Evolutionary conservation across 345 rosid genomes (phyloP).

Genomic region (Moringa oleifera): DNA sequence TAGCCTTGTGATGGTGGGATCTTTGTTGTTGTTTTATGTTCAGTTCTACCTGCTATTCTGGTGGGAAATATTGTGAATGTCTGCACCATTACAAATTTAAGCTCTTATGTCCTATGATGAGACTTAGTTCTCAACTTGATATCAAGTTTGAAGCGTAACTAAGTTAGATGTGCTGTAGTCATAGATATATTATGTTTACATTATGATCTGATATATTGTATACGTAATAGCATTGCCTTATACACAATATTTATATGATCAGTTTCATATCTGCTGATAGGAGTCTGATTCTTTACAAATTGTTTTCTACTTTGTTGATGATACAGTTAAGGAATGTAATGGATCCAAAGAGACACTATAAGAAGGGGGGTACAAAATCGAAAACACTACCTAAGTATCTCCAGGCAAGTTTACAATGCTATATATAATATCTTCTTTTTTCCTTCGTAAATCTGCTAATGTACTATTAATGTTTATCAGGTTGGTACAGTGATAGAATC

Average conservation of each 20-base stretch:
- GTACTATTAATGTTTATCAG: too few relatives aligned
- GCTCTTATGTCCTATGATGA: too few relatives aligned
- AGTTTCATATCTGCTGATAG: not conserved
- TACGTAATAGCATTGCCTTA: not conserved
- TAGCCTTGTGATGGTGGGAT: not conserved
- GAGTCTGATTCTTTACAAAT: not conserved
- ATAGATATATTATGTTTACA: too few relatives aligned
- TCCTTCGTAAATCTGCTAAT: slow-evolving; percentile 4
- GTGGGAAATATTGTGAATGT: too few relatives aligned
- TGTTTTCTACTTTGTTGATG: slow-evolving; percentile 5
- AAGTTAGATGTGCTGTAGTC: too few relatives aligned
- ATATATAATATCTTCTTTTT: not conserved
- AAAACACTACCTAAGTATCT: slow-evolving; percentile 70
- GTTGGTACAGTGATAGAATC: slow-evolving; percentile 82
- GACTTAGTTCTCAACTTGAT: too few relatives aligned
- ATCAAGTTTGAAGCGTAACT: too few relatives aligned
- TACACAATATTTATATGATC: too few relatives aligned
- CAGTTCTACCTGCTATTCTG: not conserved
- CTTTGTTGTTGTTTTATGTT: not conserved
- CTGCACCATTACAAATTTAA: too few relatives aligned
- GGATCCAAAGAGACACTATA: slow-evolving; percentile 85
- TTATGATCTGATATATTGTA: too few relatives aligned
- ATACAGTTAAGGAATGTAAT: slow-evolving; percentile 67
- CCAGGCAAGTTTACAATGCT: slow-evolving; percentile 48
- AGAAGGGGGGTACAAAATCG: slow-evolving; percentile 56